phyloP scores from a whole-genome alignment of 2,329 filamentous ascomycete genomes.

The Monosporascus sp. region DNA sequence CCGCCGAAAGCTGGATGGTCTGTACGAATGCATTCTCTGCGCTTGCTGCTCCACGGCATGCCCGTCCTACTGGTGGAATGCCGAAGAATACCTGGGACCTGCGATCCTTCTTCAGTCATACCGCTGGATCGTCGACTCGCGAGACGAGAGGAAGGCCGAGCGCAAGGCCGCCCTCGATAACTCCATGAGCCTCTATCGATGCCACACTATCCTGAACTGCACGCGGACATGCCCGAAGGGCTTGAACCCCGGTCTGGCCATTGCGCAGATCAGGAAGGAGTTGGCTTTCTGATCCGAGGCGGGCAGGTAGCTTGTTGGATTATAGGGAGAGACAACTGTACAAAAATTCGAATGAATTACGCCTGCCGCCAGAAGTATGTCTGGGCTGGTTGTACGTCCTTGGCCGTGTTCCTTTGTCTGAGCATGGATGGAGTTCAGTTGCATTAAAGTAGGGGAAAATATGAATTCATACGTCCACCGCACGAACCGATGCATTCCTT shows the following conservation, averaged over 20 bases:
- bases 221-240: constrained; percentile 97
- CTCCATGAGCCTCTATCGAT: constrained; percentile 97
- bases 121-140: constrained; percentile 92
- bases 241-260: constrained; percentile 88
- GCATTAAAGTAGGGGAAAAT: not conserved
- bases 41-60: constrained; percentile 98
- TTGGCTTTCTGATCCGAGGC: constrained; percentile 56
- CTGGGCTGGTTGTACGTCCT: constrained; percentile 14
- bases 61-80: constrained; percentile 99
- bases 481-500: not conserved
- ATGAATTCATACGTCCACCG: not conserved
- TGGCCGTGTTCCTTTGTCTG: constrained; percentile 17
- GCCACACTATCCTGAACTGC: constrained; percentile 99
- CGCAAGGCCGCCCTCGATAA: constrained; percentile 92
- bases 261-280: constrained; percentile 98
- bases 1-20: constrained; percentile 91
- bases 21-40: constrained; percentile 99
- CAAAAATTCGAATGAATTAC: constrained; percentile 16
- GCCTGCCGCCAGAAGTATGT: constrained; percentile 13
- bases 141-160: constrained; percentile 84
- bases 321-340: constrained; percentile 10
- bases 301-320: not conserved
- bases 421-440: constrained; percentile 18
- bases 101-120: constrained; percentile 97
- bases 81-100: constrained; percentile 95